Conservation (phyloP, 331 rosid species). For the Malus hybrid region DNA sequence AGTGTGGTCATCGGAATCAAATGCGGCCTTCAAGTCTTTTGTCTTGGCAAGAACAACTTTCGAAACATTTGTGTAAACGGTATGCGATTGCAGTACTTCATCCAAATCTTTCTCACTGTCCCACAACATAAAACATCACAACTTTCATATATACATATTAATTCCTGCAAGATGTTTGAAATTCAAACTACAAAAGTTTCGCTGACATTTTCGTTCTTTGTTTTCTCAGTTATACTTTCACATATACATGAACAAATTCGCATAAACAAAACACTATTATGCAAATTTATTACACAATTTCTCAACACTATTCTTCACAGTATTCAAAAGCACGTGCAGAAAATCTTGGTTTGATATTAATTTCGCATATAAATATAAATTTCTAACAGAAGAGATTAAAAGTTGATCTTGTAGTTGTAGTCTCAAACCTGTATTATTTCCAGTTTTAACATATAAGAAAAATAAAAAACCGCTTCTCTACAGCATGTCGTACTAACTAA, state of each 20-base stretch:
- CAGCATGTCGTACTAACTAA: too few relatives aligned
- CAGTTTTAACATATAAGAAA: too few relatives aligned
- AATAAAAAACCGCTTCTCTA: too few relatives aligned
- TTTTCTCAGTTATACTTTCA: neutral
- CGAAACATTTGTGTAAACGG: constrained; percentile 80
- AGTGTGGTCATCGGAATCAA: constrained; percentile 75
- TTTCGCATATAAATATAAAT: neutral
- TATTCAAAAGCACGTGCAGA: neutral
- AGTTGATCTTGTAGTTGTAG: too few relatives aligned
- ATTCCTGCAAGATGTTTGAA: neutral
- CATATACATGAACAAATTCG: neutral
- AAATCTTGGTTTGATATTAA: neutral
- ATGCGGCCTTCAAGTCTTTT: constrained; percentile 67
- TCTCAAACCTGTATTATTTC: too few relatives aligned
- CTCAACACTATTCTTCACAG: neutral
- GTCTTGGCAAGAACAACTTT: constrained; percentile 97
- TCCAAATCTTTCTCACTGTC: constrained; percentile 87
- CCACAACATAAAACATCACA: neutral
- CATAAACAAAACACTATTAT: too few relatives aligned
- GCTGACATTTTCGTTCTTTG: neutral
- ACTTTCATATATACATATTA: neutral
- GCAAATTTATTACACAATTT: neutral
- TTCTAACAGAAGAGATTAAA: neutral
- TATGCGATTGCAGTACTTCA: constrained; percentile 89
- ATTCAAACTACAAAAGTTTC: neutral